Evolutionary conservation across 345 rosid genomes (phyloP).

Genomic region (Nasturtium officinale): DNA sequence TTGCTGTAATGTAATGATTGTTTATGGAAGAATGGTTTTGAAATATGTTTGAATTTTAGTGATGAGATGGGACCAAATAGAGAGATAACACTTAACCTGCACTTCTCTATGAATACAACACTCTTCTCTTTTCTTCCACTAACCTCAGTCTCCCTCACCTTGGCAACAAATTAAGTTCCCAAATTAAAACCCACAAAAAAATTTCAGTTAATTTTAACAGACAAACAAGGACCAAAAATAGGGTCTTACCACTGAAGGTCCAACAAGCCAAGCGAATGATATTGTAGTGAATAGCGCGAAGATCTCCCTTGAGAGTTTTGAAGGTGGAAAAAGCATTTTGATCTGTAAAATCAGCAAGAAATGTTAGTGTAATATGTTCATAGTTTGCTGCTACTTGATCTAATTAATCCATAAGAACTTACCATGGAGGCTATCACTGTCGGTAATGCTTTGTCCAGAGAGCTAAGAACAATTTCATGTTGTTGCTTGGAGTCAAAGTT

Average conservation of each 20-base stretch:
- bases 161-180: background rate
- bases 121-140: conserved; percentile 77
- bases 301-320: conserved; percentile 68
- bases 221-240: background rate
- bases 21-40: conserved; percentile 36
- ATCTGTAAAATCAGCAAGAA: conserved; percentile 50
- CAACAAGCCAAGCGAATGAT: conserved; percentile 85
- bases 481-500: conserved; percentile 54
- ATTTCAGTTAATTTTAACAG: background rate
- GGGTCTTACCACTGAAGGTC: conserved; percentile 71
- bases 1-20: conserved; percentile 47
- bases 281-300: conserved; percentile 82
- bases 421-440: conserved; percentile 53
- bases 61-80: conserved; percentile 45
- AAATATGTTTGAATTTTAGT: conserved; percentile 44
- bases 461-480: conserved; percentile 60
- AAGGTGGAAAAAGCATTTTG: conserved; percentile 57
- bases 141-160: conserved; percentile 64
- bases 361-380: background rate
- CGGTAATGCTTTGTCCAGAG: conserved; percentile 64
- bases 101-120: conserved; percentile 77
- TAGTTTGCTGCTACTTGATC: background rate
- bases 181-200: background rate
- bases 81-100: conserved; percentile 65
- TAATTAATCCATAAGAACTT: conserved; percentile 22